Conservation (phyloP, 1,284 basidiomycete species). For the Ganoderma meredithae region DNA sequence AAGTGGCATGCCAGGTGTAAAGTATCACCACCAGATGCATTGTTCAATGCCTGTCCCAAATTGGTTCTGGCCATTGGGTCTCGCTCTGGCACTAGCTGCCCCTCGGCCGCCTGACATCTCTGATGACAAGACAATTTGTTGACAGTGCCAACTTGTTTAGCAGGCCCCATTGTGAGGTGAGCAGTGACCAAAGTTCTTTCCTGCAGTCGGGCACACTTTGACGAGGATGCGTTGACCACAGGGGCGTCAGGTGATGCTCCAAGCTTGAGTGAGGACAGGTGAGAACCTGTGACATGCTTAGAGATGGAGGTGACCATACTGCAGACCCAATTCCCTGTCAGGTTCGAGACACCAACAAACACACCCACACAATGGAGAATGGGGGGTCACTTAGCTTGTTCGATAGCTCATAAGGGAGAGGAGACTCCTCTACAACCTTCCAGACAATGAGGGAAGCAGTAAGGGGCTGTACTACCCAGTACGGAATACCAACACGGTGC, state of each 20-base stretch:
- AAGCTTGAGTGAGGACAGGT: background rate
- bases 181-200: background rate
- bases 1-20: too few species aligned
- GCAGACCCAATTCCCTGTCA: too few species aligned
- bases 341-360: constrained; percentile 5
- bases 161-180: background rate
- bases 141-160: background rate
- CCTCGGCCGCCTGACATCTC: background rate
- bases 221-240: background rate
- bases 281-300: constrained; percentile 5
- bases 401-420: background rate
- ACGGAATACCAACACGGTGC: too few species aligned
- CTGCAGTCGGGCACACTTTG: background rate
- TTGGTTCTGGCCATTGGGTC: background rate
- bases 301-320: too few species aligned
- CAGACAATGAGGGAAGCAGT: too few species aligned
- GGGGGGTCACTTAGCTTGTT: background rate
- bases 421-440: too few species aligned
- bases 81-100: background rate
- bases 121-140: background rate
- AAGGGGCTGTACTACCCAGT: too few species aligned
- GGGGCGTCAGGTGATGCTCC: background rate
- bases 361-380: background rate
- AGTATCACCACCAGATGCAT: background rate
- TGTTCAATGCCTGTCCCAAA: background rate